Percentiles rank a stretch among this genome's conserved stretches.
These are phyloP conservation scores for Rutstroemia sp. DNA, from an alignment of 2,329 filamentous ascomycete genomes.

Conservation along the genomic window DNA sequence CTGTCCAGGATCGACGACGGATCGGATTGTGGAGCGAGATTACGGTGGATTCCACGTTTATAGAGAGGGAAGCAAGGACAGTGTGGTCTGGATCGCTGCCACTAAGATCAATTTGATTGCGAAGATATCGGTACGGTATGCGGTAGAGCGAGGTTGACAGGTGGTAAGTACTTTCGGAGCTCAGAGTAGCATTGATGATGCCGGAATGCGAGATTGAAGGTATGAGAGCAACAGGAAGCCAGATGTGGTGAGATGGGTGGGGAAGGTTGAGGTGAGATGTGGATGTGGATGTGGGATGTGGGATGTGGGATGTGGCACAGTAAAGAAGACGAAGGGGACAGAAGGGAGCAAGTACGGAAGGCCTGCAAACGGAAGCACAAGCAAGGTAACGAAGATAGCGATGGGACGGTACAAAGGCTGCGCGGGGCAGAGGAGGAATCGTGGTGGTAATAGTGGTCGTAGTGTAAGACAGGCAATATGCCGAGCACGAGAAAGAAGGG, in stretches of 20 bases:
- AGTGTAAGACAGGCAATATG: neutral
- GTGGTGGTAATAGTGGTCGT: no score
- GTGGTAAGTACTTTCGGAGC: neutral
- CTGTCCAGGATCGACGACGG: constrained; percentile 22
- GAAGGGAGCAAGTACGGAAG: constrained; percentile 1
- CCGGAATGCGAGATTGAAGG: neutral
- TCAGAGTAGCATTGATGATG: neutral
- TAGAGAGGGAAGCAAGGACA: constrained; percentile 23
- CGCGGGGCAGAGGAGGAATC: neutral
- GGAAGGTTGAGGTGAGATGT: constrained; percentile 7
- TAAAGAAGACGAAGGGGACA: constrained; percentile 2
- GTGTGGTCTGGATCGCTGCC: constrained; percentile 6
- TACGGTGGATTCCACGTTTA: constrained; percentile 25
- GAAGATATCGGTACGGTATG: neutral
- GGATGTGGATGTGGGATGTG: constrained; percentile 11
- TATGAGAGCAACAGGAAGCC: neutral
- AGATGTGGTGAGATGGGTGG: constrained; percentile 1
- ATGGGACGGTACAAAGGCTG: neutral
- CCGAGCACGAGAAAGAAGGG: constrained; percentile 10
- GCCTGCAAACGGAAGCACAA: constrained; percentile 4
- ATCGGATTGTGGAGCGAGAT: constrained; percentile 30
- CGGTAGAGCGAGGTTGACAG: neutral
- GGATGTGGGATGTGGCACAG: constrained; percentile 11
- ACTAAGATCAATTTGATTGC: constrained; percentile 8
- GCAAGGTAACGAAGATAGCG: neutral